A percentile compares a stretch with the other conserved stretches of the same genome.
Conservation (phyloP, 441 rosid species). For the Jatropha podagrica region DNA sequence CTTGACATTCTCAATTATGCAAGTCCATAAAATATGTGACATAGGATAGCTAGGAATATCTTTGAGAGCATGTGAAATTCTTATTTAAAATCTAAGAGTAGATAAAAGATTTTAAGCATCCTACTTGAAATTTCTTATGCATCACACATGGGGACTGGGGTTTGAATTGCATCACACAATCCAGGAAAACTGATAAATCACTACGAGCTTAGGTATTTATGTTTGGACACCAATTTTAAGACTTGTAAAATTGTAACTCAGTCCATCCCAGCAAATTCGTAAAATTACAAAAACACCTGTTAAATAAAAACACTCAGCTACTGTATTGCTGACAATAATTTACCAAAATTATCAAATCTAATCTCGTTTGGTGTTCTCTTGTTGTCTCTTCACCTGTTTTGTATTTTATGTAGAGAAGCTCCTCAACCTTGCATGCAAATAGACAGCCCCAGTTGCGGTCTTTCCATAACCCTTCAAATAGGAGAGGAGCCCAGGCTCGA, state of each 20-base stretch:
- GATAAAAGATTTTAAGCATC: neutral
- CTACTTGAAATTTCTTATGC: neutral
- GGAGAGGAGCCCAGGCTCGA: slow-evolving; percentile 48
- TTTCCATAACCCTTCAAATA: slow-evolving; percentile 42
- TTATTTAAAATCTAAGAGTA: neutral
- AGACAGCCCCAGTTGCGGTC: slow-evolving; percentile 43
- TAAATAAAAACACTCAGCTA: neutral
- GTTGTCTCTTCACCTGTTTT: slow-evolving; percentile 8
- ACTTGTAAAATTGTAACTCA: neutral
- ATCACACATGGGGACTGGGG: neutral
- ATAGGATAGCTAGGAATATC: neutral
- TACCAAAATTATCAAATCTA: neutral
- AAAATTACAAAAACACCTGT: neutral
- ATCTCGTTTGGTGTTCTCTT: neutral
- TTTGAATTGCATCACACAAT: neutral
- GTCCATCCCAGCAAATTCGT: neutral
- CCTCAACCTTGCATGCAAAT: slow-evolving; percentile 32
- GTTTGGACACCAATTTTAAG: neutral
- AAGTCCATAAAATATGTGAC: neutral
- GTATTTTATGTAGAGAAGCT: slow-evolving; percentile 38
- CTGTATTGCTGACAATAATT: neutral
- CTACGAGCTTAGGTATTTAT: neutral
- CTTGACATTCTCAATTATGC: slow-evolving; percentile 3
- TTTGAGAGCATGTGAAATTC: neutral
- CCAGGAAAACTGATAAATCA: neutral